These are phyloP conservation scores for Boletus rubropictus DNA, from an alignment of 768 basidiomycete species.

Conservation along the genomic window DNA sequence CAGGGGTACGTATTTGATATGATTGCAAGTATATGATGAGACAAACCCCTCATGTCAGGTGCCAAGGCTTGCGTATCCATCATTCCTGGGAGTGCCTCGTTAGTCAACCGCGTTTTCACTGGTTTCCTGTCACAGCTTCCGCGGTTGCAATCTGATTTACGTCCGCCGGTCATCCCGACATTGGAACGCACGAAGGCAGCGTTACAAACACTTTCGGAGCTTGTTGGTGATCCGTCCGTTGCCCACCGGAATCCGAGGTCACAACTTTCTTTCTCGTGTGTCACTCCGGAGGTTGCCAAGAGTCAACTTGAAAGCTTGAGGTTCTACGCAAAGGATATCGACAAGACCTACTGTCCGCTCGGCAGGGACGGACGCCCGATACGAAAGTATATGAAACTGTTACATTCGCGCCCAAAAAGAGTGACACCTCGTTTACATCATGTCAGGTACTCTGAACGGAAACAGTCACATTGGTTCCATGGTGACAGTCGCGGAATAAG, in stretches of 20 bases:
- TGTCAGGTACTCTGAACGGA: conserved; percentile 55
- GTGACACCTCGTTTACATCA: neutral
- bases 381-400: conserved; percentile 45
- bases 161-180: conserved; percentile 30
- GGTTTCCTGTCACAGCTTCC: conserved; percentile 59
- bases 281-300: conserved; percentile 45
- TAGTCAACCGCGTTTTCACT: conserved; percentile 56
- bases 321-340: conserved; percentile 41
- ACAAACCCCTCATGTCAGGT: conserved; percentile 34
- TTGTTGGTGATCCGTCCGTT: conserved; percentile 43
- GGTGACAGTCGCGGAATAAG: conserved; percentile 51
- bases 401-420: neutral
- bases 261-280: conserved; percentile 62
- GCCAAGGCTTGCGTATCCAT: conserved; percentile 52
- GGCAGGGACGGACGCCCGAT: conserved; percentile 53
- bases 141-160: conserved; percentile 43
- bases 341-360: conserved; percentile 50
- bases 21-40: neutral
- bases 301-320: conserved; percentile 46
- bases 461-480: conserved; percentile 51
- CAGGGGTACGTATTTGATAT: conserved; percentile 42
- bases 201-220: conserved; percentile 45
- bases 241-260: conserved; percentile 50
- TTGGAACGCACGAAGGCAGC: conserved; percentile 52
- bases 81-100: conserved; percentile 49